Percentiles rank a stretch among this genome's conserved stretches.
phyloP scores from a whole-genome alignment of 2,329 filamentous ascomycete genomes.

The Leptodontidium sp. region DNA sequence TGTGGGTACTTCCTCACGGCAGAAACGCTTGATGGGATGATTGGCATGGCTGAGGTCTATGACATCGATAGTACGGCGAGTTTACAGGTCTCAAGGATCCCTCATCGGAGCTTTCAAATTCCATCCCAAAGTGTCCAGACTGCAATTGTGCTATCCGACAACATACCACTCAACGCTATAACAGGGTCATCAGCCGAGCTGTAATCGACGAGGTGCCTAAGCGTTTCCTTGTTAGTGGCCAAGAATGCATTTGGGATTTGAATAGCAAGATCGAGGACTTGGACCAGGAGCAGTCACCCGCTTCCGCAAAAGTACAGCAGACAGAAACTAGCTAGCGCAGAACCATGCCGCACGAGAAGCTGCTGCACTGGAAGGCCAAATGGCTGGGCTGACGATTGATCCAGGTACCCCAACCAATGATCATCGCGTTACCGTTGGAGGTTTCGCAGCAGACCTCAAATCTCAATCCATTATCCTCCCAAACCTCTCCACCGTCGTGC shows the following conservation, averaged over 20 bases:
- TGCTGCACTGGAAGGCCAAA: neutral
- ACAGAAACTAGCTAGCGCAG: slow-evolving; percentile 48
- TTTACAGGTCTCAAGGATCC: slow-evolving; percentile 6
- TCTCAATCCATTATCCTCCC: neutral
- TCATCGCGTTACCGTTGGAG: slow-evolving; percentile 37
- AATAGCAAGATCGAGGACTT: neutral
- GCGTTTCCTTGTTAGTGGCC: slow-evolving; percentile 46
- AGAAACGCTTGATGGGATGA: slow-evolving; percentile 66
- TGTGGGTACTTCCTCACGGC: slow-evolving; percentile 72
- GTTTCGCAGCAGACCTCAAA: slow-evolving; percentile 2
- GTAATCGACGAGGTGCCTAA: slow-evolving; percentile 45
- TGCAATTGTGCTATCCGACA: slow-evolving; percentile 40
- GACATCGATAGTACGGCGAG: slow-evolving; percentile 48
- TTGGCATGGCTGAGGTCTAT: slow-evolving; percentile 63
- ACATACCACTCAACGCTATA: slow-evolving; percentile 48
- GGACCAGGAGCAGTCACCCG: neutral
- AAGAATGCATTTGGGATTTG: slow-evolving; percentile 15
- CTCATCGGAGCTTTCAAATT: slow-evolving; percentile 3
- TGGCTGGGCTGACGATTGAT: slow-evolving; percentile 39
- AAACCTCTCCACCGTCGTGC: neutral
- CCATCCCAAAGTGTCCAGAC: slow-evolving; percentile 12
- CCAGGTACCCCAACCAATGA: slow-evolving; percentile 41
- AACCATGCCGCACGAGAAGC: slow-evolving; percentile 42
- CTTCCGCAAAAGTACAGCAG: slow-evolving; percentile 22
- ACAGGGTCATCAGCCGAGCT: slow-evolving; percentile 46